Evolutionary conservation across 106 monocot genomes (phyloP).

Genomic region (Dioscorea dumetorum): DNA sequence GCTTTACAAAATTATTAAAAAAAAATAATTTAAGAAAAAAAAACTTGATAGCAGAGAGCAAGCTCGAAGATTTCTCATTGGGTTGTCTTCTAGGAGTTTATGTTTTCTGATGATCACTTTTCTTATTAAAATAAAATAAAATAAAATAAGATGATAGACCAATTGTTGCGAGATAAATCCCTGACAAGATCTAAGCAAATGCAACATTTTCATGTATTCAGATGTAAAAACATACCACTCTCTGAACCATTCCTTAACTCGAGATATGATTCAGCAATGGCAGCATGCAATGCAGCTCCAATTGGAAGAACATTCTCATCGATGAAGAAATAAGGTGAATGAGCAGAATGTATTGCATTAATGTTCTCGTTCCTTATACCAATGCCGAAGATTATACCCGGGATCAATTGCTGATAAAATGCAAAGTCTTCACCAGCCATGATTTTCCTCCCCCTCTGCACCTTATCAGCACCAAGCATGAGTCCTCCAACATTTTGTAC

Average conservation of each 20-base stretch:
- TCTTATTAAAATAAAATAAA: too few species aligned
- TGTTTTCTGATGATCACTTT: too few species aligned
- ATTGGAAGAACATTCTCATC: constrained; percentile 87
- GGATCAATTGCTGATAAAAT: constrained; percentile 78
- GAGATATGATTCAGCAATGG: constrained; percentile 54
- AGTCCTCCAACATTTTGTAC: constrained; percentile 41
- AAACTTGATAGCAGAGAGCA: too few species aligned
- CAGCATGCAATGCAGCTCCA: constrained; percentile 70
- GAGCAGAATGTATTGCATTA: constrained; percentile 39
- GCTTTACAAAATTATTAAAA: too few species aligned
- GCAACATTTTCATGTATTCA: too few species aligned
- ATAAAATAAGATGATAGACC: too few species aligned
- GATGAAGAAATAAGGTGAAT: constrained; percentile 66
- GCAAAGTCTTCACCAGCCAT: constrained; percentile 97
- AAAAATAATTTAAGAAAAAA: too few species aligned
- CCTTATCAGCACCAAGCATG: constrained; percentile 63
- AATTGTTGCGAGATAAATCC: too few species aligned
- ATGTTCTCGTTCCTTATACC: constrained; percentile 54
- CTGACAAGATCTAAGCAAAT: too few species aligned
- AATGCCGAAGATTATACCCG: constrained; percentile 66
- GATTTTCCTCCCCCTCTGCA: constrained; percentile 40
- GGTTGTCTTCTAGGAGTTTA: too few species aligned
- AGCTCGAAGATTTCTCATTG: too few species aligned
- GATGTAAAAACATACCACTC: too few species aligned
- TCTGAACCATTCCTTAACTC: neutral